A percentile compares a stretch with the other conserved stretches of the same genome.
phyloP scores from a whole-genome alignment of 2,329 filamentous ascomycete genomes.

The Fusarium annulatum region DNA sequence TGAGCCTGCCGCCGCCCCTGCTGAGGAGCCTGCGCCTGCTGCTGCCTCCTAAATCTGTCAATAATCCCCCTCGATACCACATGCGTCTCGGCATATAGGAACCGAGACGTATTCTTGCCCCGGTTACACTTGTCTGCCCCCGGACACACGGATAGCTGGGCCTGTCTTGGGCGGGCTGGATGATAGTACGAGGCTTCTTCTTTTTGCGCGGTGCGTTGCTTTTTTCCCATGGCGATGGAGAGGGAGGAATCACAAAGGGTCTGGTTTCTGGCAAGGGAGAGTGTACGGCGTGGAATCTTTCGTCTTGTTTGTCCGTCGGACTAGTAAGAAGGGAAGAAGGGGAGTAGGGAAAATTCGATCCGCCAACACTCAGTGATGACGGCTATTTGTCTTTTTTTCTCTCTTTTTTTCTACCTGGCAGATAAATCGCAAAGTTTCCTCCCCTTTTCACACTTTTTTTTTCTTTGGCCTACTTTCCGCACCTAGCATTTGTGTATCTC shows the following conservation, averaged over 20 bases:
- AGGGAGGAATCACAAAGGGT: conserved; percentile 52
- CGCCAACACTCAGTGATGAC: conserved; percentile 37
- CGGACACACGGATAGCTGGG: conserved; percentile 47
- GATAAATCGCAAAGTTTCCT: conserved; percentile 46
- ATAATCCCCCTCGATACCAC: conserved; percentile 52
- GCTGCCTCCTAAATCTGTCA: conserved; percentile 64
- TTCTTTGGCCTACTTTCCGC: conserved; percentile 23
- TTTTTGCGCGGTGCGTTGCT: conserved; percentile 51
- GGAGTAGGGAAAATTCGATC: conserved; percentile 15
- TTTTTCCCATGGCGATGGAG: conserved; percentile 49
- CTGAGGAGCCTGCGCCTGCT: conserved; percentile 56
- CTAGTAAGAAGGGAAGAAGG: conserved; percentile 24
- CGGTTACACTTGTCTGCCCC: conserved; percentile 44
- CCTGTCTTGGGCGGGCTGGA: conserved; percentile 51
- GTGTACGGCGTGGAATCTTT: conserved; percentile 53
- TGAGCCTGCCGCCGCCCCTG: conserved; percentile 47
- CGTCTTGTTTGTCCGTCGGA: conserved; percentile 46
- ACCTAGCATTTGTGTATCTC: conserved; percentile 39
- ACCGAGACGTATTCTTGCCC: conserved; percentile 51
- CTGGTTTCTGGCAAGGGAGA: conserved; percentile 52
- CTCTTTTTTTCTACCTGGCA: conserved; percentile 42
- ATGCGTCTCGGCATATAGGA: conserved; percentile 51
- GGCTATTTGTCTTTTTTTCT: conserved; percentile 30
- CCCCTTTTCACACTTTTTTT: conserved; percentile 31
- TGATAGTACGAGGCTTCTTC: conserved; percentile 49